These are phyloP conservation scores for Glycine tomentella DNA, from an alignment of 306 rosid genomes.

Conservation along the genomic window DNA sequence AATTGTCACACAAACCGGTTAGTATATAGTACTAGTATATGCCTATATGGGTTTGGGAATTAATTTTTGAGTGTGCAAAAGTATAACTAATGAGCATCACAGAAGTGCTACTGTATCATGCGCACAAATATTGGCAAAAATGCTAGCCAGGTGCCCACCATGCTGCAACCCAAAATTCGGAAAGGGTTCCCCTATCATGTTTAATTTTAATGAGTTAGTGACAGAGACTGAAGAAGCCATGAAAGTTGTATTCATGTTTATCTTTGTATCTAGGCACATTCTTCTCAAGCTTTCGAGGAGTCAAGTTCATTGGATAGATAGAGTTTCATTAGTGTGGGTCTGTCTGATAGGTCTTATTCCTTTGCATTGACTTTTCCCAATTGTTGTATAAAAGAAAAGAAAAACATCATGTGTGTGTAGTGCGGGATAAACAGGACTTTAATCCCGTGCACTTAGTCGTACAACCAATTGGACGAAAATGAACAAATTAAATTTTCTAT, in stretches of 20 bases:
- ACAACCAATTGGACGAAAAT: constrained; percentile 51
- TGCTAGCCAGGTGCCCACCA: constrained; percentile 65
- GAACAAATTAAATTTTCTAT: constrained; percentile 38
- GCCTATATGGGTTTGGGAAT: constrained; percentile 10
- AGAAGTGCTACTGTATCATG: constrained; percentile 86
- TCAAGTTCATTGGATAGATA: constrained; percentile 31
- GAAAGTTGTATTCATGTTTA: constrained; percentile 43
- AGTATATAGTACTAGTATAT: neutral
- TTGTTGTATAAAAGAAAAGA: constrained; percentile 39
- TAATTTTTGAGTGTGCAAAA: constrained; percentile 37
- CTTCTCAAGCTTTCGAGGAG: constrained; percentile 44
- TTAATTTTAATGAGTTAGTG: constrained; percentile 43
- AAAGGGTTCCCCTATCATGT: constrained; percentile 43
- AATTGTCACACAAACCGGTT: constrained; percentile 44
- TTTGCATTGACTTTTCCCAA: constrained; percentile 47
- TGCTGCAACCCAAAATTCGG: constrained; percentile 31
- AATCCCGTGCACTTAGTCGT: constrained; percentile 57
- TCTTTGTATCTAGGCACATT: constrained; percentile 45
- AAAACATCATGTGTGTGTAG: constrained; percentile 34
- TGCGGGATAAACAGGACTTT: constrained; percentile 55
- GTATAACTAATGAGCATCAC: constrained; percentile 44
- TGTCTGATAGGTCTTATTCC: constrained; percentile 48
- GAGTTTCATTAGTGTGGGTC: constrained; percentile 46
- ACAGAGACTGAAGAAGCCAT: constrained; percentile 34
- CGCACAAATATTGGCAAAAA: constrained; percentile 59